Percentiles rank a stretch among this genome's conserved stretches.
phyloP scores from a whole-genome alignment of 2,329 filamentous ascomycete species.

The Colletotrichum costaricense region DNA sequence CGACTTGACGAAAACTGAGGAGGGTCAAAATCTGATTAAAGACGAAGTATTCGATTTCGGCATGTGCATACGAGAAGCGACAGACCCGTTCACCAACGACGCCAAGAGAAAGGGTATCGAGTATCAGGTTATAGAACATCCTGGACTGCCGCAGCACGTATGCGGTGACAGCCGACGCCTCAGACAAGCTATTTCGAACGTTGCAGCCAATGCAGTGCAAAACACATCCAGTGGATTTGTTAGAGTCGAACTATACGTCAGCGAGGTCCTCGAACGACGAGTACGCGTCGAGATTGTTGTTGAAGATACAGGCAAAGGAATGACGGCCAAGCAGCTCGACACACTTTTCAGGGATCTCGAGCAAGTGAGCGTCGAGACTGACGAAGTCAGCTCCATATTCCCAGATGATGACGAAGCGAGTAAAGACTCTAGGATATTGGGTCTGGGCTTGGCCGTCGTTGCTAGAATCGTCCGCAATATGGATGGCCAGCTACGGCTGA shows the following conservation, averaged over 20 bases:
- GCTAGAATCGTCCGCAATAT: slow-evolving; percentile 88
- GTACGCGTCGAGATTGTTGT: slow-evolving; percentile 80
- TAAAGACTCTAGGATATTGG: slow-evolving; percentile 64
- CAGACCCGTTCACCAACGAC: slow-evolving; percentile 78
- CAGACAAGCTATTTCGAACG: slow-evolving; percentile 85
- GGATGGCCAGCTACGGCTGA: slow-evolving; percentile 86
- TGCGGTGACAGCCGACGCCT: slow-evolving; percentile 83
- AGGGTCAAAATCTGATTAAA: slow-evolving; percentile 81
- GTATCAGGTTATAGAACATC: slow-evolving; percentile 75
- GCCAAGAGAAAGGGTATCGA: slow-evolving; percentile 79
- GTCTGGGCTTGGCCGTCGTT: slow-evolving; percentile 89
- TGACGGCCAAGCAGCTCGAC: slow-evolving; percentile 71
- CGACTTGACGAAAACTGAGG: slow-evolving; percentile 88
- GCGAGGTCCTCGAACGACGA: slow-evolving; percentile 62
- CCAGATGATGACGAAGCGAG: slow-evolving; percentile 42
- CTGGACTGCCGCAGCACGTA: slow-evolving; percentile 76
- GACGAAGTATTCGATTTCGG: slow-evolving; percentile 82
- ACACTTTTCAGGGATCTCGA: slow-evolving; percentile 69
- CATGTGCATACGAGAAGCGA: slow-evolving; percentile 80
- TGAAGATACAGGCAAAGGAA: slow-evolving; percentile 80
- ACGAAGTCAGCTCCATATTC: slow-evolving; percentile 40
- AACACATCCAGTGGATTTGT: slow-evolving; percentile 77
- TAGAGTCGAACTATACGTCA: slow-evolving; percentile 75
- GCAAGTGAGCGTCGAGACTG: slow-evolving; percentile 63
- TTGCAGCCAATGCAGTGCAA: slow-evolving; percentile 87